A percentile compares a stretch with the other conserved stretches of the same genome.
These are phyloP conservation scores for Knufia petricola DNA, from an alignment of 2,329 filamentous ascomycete species.

Conservation along the genomic window DNA sequence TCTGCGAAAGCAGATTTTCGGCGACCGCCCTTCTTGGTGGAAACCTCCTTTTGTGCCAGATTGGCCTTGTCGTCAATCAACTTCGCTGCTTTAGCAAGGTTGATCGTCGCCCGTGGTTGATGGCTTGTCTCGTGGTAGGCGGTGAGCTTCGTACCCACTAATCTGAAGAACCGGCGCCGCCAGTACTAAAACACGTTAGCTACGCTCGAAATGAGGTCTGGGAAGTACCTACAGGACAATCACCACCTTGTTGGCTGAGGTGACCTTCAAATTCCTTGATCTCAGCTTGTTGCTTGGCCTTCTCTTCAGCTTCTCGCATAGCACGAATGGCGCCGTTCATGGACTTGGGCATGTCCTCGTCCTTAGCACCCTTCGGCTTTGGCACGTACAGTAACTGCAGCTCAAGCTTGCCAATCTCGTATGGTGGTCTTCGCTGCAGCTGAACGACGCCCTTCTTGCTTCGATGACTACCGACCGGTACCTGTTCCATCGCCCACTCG, in stretches of 20 bases:
- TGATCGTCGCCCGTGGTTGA: conserved; percentile 93
- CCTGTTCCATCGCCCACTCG: conserved; percentile 91
- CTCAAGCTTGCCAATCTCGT: conserved; percentile 89
- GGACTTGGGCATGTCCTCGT: conserved; percentile 98
- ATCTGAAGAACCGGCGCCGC: conserved; percentile 95
- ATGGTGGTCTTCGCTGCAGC: conserved; percentile 74
- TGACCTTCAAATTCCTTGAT: conserved; percentile 61
- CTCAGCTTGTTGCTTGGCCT: conserved; percentile 38
- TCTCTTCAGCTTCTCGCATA: conserved; percentile 77
- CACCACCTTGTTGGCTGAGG: conserved; percentile 91
- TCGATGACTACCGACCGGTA: conserved; percentile 73
- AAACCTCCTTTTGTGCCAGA: conserved; percentile 73
- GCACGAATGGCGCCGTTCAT: conserved; percentile 95
- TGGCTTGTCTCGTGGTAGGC: conserved; percentile 93
- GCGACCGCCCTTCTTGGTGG: conserved; percentile 64
- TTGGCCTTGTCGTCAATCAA: conserved; percentile 85
- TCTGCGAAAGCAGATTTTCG: conserved; percentile 93
- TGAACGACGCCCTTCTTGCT: conserved; percentile 74
- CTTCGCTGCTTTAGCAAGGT: conserved; percentile 82
- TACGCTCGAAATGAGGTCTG: background rate
- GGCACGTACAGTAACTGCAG: conserved; percentile 92
- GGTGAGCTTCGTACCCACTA: conserved; percentile 80
- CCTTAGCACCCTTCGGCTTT: conserved; percentile 72
- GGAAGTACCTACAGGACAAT: conserved; percentile 73
- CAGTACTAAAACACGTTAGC: conserved; percentile 59